phyloP scores from a whole-genome alignment of 345 rosid genomes.

The Boechera divaricarpa region DNA sequence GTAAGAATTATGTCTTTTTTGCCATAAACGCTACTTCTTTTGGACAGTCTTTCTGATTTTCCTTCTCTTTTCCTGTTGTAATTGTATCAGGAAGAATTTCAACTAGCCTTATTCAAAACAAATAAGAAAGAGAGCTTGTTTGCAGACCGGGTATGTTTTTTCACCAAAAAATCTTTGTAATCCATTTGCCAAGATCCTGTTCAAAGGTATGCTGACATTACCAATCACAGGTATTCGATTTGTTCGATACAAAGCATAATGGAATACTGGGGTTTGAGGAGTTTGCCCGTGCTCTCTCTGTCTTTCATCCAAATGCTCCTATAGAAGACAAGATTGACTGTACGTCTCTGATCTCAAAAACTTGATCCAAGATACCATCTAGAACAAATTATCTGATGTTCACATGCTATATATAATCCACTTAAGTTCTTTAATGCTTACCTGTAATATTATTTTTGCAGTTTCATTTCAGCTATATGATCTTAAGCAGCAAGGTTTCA shows the following conservation, averaged over 20 bases:
- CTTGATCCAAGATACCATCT: slow-evolving; percentile 15
- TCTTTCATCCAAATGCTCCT: slow-evolving; percentile 90
- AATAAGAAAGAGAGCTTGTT: slow-evolving; percentile 76
- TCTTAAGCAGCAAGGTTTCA: slow-evolving; percentile 90
- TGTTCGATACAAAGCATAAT: slow-evolving; percentile 86
- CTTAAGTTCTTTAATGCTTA: slow-evolving; percentile 5
- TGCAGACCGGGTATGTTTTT: slow-evolving; percentile 60
- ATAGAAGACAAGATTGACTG: slow-evolving; percentile 86
- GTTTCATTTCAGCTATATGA: slow-evolving; percentile 94
- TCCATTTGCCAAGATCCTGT: background rate
- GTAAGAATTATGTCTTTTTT: background rate
- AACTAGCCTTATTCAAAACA: slow-evolving; percentile 68
- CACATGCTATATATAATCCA: background rate
- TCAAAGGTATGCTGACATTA: slow-evolving; percentile 2
- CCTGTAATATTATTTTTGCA: slow-evolving; percentile 46
- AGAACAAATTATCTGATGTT: background rate
- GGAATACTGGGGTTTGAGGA: slow-evolving; percentile 88
- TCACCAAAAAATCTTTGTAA: background rate
- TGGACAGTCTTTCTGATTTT: slow-evolving; percentile 10
- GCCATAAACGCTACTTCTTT: slow-evolving; percentile 3
- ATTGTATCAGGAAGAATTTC: slow-evolving; percentile 67
- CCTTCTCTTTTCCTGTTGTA: background rate
- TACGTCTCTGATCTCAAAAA: slow-evolving; percentile 43
- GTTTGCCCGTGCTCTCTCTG: slow-evolving; percentile 84
- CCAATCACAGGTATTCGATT: slow-evolving; percentile 77